Base-by-base conservation (phyloP, 768 basidiomycete genomes). In the Lactifluus pinguis region DNA sequence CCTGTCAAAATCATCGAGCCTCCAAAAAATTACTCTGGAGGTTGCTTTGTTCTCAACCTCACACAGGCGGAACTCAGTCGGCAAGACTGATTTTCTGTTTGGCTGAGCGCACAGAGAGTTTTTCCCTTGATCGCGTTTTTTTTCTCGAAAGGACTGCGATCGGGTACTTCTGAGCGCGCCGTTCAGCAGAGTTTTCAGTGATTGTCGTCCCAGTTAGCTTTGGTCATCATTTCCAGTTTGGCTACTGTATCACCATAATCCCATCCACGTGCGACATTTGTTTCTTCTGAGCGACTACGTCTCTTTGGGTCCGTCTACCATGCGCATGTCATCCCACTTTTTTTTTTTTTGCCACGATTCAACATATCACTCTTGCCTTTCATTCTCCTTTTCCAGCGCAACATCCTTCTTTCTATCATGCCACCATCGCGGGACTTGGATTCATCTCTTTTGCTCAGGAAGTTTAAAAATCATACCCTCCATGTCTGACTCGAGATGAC, bases 61-160 rank as follows among this genome's bases (percentile, higher is more conserved):
- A 91, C 90, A 0, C 90, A 90, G 70, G 89, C 83, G 8, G 90
- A 93, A 71, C 79, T 93, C 71, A 81, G 87, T 72, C 77, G 88
- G 68, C 85, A 84, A 72, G 80, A 81, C 65, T 81, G 69, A 76
- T 39, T 15, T 29, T 14, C 13, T 19, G n/a, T 21, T 30, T 41
- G 39, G 38, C 30, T 11, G 14, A 7, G 15, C 41, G 30, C 15
- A 15, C 6, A 7, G 13, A 19, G 2, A 11, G 34, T 36, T 25
- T 21, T 47, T 32, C 14, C 29, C 56, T 25, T 9, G 39, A 29
- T 21, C 29, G 14, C 60, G 15, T 45, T 45, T 47, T 53, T 19
- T n/a, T 19, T 17, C 17, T 38, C 6, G 32, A 34, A 29, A 39
- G 42, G 34, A 41, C 36, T 17, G 34, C 13, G 25, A 29, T 47